Evolutionary conservation across 2,329 filamentous ascomycete genomes (phyloP), one percentile per base, ranked within the genome.

Genomic region (Verticillium klebahnii): DNA sequence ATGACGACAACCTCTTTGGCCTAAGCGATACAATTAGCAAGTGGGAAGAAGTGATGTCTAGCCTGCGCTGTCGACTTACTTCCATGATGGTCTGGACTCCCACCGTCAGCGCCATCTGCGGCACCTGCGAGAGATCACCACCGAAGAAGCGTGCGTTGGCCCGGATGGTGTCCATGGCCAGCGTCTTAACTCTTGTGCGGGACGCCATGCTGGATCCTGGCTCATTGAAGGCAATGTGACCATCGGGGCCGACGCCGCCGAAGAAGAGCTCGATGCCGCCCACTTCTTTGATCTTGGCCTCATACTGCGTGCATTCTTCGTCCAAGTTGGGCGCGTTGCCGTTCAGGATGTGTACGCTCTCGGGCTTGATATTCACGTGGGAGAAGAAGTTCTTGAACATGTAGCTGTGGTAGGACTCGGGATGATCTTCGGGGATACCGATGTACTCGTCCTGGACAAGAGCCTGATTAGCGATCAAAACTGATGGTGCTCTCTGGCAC

Each of bases 321-420:
- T 86, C 84, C 5, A 91, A 81, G 69, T 92, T 85, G 3, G 82
- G 75, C 0, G 89, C 89, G 68, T 91, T 91, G 67, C 89, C 89
- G 70, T 92, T 83, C 19, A 92, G 81, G 69, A 93, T 89, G 71
- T 93, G 86, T 66, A 92, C 86, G 64, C 81, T 91, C 64, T 82
- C 79, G 1, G 89, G 89, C 60, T 84, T 81, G 64, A 93, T 85
- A 71, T 93, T 87, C 67, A 92, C 85, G 65, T 82, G 89, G 54
- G 86, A 87, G 78, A 93, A 93, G 77, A 93, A 90, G 75, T 92
- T 83, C 75, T 86, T 87, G 81, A 90, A 92, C 90, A 93, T 93
- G 79, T 92, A 93, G 69, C 85, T 88, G 78, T 92, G 89, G 75
- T 93, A 93, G 71, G 86, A 89, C 72, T 92, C 87, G 4, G 89